Base-by-base conservation (phyloP, 2,329 filamentous ascomycete genomes). In the Zymoseptoria pseudotritici region DNA sequence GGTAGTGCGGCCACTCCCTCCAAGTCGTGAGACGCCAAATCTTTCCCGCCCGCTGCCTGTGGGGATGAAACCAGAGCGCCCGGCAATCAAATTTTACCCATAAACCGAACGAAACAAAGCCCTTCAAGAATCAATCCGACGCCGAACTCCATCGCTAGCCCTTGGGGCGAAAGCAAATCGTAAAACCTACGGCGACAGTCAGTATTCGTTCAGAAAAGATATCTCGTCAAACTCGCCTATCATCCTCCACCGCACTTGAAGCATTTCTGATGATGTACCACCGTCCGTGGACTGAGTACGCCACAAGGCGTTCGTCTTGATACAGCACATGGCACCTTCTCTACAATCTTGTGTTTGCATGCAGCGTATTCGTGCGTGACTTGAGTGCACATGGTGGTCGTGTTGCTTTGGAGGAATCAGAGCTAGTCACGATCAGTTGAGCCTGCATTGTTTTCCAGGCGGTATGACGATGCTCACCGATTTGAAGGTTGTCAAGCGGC, bases 211-310 rank as follows among this genome's bases (percentile, higher is more conserved):
- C 52, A n/a, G 22, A 26, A 26, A n/a, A n/a, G 52, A 26, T 31
- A 29, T 21, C 3, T 19, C 22, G 42, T 46, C 36, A 13, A 53
- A 31, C 56, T 53, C 54, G 58, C 57, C 50, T 42, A 13, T 65
- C 60, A 71, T 73, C 73, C 78, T 65, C 75, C 74, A 62, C 77
- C 76, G 66, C 78, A 80, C 51, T 68, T 67, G 63, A 76, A 74
- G 63, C 78, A 80, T 65, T 78, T 79, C 63, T 78, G 76, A 56
- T 77, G 76, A 67, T 80, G 78, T 66, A 76, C 77, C 70, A 80
- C 72, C 19, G 68, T 73, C 65, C 77, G 77, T 60, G 73, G 73
- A 61, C 76, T 79, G 65, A 72, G 66, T 57, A 72, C 74, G 57
- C 69, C 69, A 71, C 77, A 79, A 50, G 69, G 69, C n/a, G 71